These are phyloP conservation scores for Anthracocystis setariae DNA, from an alignment of 1,284 basidiomycete species.

Conservation along the genomic window DNA sequence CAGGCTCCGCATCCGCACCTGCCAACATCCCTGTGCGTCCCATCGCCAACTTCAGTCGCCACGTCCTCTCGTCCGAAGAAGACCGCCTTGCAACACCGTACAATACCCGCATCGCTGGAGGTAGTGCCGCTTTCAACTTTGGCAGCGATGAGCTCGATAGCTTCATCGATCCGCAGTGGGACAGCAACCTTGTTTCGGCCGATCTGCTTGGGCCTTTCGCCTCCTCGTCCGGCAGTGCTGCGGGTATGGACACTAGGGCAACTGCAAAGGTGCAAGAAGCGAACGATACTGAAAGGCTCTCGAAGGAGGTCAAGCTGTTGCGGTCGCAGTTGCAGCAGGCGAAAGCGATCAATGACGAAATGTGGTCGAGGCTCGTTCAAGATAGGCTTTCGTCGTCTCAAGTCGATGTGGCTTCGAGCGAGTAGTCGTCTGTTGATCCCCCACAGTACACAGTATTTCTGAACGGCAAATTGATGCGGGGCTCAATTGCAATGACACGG, in stretches of 20 bases:
- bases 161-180: slow-evolving; percentile 45
- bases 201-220: slow-evolving; percentile 7
- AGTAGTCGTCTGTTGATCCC: slow-evolving; percentile 5
- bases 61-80: slow-evolving; percentile 33
- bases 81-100: slow-evolving; percentile 33
- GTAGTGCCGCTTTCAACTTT: slow-evolving; percentile 9
- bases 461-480: slow-evolving; percentile 2
- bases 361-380: slow-evolving; percentile 54
- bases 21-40: slow-evolving; percentile 36
- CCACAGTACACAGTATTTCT: no score
- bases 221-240: background rate
- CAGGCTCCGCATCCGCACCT: slow-evolving; percentile 12
- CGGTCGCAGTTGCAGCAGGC: slow-evolving; percentile 54
- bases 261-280: slow-evolving; percentile 8
- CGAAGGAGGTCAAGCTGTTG: slow-evolving; percentile 33
- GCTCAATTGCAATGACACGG: background rate
- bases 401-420: slow-evolving; percentile 13
- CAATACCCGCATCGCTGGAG: slow-evolving; percentile 23
- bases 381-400: slow-evolving; percentile 25
- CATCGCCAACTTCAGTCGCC: slow-evolving; percentile 34
- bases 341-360: slow-evolving; percentile 58
- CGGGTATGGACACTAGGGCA: background rate
- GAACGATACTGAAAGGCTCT: slow-evolving; percentile 16
- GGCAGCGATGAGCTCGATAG: slow-evolving; percentile 11
- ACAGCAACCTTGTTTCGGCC: slow-evolving; percentile 26